Evolutionary conservation across 768 basidiomycete genomes (phyloP).

Genomic region (Gyrodon lividus): DNA sequence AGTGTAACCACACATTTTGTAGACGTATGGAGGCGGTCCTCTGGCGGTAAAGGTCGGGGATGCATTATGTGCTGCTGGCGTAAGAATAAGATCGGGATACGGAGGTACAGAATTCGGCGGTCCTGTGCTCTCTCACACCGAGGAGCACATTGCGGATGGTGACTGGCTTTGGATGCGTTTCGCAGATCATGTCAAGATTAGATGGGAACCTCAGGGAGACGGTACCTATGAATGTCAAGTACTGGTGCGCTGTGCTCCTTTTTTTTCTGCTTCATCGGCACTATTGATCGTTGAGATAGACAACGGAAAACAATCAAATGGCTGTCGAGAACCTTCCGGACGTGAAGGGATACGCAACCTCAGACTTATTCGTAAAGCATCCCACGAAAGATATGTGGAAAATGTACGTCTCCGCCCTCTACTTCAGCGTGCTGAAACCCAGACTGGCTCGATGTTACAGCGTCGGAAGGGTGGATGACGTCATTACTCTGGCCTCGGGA

Average conservation of each 20-base stretch:
- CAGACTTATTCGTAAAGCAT: slow-evolving; percentile 46
- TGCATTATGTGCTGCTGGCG: slow-evolving; percentile 30
- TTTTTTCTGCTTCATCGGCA: neutral
- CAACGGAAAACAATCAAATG: slow-evolving; percentile 7
- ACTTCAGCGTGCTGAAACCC: neutral
- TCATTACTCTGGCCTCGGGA: slow-evolving; percentile 31
- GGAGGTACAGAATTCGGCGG: slow-evolving; percentile 35
- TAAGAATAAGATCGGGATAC: slow-evolving; percentile 33
- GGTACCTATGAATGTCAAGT: slow-evolving; percentile 38
- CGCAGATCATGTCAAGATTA: slow-evolving; percentile 19
- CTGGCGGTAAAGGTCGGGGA: slow-evolving; percentile 36
- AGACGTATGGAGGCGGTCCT: slow-evolving; percentile 41
- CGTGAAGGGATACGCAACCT: slow-evolving; percentile 39
- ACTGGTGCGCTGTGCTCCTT: slow-evolving; percentile 25
- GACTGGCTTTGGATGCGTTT: slow-evolving; percentile 39
- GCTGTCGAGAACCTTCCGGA: slow-evolving; percentile 38
- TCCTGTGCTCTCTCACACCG: neutral
- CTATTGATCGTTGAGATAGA: slow-evolving; percentile 1
- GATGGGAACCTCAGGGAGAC: slow-evolving; percentile 34
- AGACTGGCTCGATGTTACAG: slow-evolving; percentile 15
- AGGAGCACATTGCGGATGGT: slow-evolving; percentile 13
- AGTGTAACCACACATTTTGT: neutral
- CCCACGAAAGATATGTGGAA: slow-evolving; percentile 41
- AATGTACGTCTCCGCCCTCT: slow-evolving; percentile 19
- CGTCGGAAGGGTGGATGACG: slow-evolving; percentile 38